Percentiles rank a stretch among this genome's conserved stretches.
These are phyloP conservation scores for Spizellomyces punctatus DNA, from an alignment of 192 early-diverging fungal species.

Conservation along the genomic window DNA sequence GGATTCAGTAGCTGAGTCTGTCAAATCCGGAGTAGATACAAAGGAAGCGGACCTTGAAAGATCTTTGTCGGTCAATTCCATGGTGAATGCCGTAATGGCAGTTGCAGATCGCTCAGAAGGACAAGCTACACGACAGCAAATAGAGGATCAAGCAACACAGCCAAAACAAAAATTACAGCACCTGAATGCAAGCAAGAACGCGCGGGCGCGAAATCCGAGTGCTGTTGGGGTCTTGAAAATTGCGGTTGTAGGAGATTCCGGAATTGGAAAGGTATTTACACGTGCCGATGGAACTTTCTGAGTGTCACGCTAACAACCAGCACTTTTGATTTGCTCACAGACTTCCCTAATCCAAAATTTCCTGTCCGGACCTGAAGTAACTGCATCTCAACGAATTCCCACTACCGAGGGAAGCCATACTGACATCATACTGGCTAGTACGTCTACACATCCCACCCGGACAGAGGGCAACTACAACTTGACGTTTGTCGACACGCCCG, in stretches of 20 bases:
- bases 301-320: not conserved
- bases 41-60: not conserved
- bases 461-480: conserved; percentile 41
- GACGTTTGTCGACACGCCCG: conserved; percentile 49
- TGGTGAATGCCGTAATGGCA: conserved; percentile 15
- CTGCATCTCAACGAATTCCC: conserved; percentile 3
- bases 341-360: conserved; percentile 17
- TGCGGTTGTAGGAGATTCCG: conserved; percentile 44
- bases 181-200: not conserved
- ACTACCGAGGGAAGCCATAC: conserved; percentile 13
- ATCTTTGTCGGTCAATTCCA: not conserved
- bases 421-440: conserved; percentile 39
- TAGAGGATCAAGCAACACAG: not conserved
- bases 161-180: conserved; percentile 5
- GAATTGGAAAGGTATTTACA: conserved; percentile 50
- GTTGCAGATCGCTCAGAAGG: conserved; percentile 7
- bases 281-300: not conserved
- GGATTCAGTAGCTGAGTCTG: not conserved
- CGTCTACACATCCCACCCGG: conserved; percentile 3
- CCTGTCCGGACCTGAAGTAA: conserved; percentile 8
- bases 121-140: not conserved
- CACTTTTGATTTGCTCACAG: not conserved
- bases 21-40: not conserved
- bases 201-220: conserved; percentile 13
- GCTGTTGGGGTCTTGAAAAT: conserved; percentile 43